These are phyloP conservation scores for Skeletonema tropicum DNA, from an alignment of 108 stramenopile species.

Conservation along the genomic window DNA sequence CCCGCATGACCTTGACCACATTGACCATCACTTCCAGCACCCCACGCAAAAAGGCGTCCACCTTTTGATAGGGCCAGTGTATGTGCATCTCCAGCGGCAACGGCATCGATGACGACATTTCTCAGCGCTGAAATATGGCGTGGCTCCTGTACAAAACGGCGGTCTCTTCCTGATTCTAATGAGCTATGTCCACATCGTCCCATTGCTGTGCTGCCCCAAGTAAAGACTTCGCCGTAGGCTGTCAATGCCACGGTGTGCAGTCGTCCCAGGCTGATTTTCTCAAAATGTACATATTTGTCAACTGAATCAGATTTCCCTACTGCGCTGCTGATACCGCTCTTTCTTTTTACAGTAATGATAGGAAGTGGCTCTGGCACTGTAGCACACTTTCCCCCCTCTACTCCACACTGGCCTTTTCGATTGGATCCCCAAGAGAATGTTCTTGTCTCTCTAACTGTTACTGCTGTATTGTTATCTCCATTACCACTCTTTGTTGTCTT, in stretches of 20 bases:
- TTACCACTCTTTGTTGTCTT: not conserved
- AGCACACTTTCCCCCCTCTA: slow-evolving; percentile 54
- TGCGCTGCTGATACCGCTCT: not conserved
- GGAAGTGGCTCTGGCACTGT: slow-evolving; percentile 52
- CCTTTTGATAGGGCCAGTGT: slow-evolving; percentile 87
- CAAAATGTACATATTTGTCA: slow-evolving; percentile 51
- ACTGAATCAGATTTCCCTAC: slow-evolving; percentile 14
- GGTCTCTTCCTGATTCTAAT: slow-evolving; percentile 38
- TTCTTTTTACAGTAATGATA: slow-evolving; percentile 40
- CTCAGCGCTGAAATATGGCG: slow-evolving; percentile 67
- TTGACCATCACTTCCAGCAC: slow-evolving; percentile 93
- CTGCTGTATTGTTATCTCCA: not conserved
- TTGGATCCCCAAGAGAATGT: slow-evolving; percentile 82
- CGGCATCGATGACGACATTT: slow-evolving; percentile 63
- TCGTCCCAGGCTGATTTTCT: slow-evolving; percentile 65
- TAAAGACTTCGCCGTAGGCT: slow-evolving; percentile 70
- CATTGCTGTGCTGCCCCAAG: slow-evolving; percentile 78
- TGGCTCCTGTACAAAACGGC: slow-evolving; percentile 52
- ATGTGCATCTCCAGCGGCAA: slow-evolving; percentile 94
- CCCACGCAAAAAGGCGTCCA: slow-evolving; percentile 91
- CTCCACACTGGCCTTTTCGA: slow-evolving; percentile 74
- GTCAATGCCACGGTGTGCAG: slow-evolving; percentile 74
- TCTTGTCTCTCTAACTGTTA: slow-evolving; percentile 48
- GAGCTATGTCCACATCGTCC: slow-evolving; percentile 73
- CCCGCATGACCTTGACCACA: slow-evolving; percentile 85